Conservation (phyloP, 495 filamentous ascomycete genomes). For the Penicillium manginii region DNA sequence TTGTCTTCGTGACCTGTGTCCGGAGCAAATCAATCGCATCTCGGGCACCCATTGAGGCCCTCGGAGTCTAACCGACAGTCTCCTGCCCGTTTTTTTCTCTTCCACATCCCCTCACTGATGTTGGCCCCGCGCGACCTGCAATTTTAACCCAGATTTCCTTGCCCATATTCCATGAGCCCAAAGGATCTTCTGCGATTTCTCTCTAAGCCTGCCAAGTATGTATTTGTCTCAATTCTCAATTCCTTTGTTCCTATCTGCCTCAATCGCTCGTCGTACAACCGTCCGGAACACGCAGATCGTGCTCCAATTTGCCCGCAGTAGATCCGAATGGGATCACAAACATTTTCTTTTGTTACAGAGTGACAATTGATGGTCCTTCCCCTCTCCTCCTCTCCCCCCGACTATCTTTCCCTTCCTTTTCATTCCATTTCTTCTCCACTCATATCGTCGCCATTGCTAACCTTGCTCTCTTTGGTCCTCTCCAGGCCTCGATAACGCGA, state of each 20-base stretch:
- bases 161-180: constrained; percentile 78
- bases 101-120: constrained; percentile 36
- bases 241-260: constrained; percentile 10
- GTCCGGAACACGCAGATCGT: constrained; percentile 3
- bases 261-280: neutral
- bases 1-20: constrained; percentile 4
- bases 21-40: constrained; percentile 21
- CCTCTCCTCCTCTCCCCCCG: neutral
- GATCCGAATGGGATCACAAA: neutral
- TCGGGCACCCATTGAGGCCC: constrained; percentile 30
- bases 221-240: constrained; percentile 17
- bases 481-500: constrained; percentile 88
- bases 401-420: constrained; percentile 13
- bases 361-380: constrained; percentile 1
- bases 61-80: constrained; percentile 17
- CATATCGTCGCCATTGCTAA: constrained; percentile 15
- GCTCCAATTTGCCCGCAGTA: neutral
- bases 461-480: constrained; percentile 5
- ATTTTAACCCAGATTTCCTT: constrained; percentile 38
- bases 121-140: constrained; percentile 44
- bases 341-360: neutral
- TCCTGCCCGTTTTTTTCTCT: constrained; percentile 10
- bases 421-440: neutral
- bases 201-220: constrained; percentile 94
- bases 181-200: constrained; percentile 92